Evolutionary conservation across 768 basidiomycete genomes (phyloP), one percentile per base, ranked within the genome.

Genomic region (Terana coerulea): DNA sequence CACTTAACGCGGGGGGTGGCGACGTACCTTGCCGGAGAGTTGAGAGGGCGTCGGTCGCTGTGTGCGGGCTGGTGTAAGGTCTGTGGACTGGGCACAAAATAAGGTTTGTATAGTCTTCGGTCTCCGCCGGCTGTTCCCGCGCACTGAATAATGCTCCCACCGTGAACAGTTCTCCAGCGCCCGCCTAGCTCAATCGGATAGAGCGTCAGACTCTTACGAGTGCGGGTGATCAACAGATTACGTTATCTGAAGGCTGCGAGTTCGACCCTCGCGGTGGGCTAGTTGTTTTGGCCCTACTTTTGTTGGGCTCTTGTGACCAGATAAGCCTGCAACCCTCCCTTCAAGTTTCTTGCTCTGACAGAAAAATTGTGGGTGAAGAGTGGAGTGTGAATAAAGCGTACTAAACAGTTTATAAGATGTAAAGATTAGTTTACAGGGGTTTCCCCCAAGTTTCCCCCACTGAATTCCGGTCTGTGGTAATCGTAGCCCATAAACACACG

Each of bases 141-240:
- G 9, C 10, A 19, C 17, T 41, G 12, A 19, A 8, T 12, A 26
- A 14, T 36, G 28, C n/a, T 25, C 10, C 6, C 34, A 11, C 40
- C 5, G 9, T 22, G 19, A 5, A 10, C 22, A 2, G 5, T 7
- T 40, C 21, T 8, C 21, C 17, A 37, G 7, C 57, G 77, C 77
- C 78, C 75, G 77, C 76, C 77, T 79, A 80, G 78, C 77, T 80
- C 78, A 78, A 78, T 78, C 76, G 77, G 77, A 78, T 80, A 78
- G 77, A 80, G 77, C 77, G 77, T 78, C 77, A 80, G 77, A 78
- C 77, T 78, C 76, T 78, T 80, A 80, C 50, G 59, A 58, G 56
- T 49, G 44, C 47, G 53, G 48, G 47, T 43, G 49, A 51, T 50
- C 31, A n/a, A 10, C 41, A 49, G 33, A 19, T 35, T 51, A 33